Conservation (phyloP, 768 basidiomycete genomes). For the Imleria badia region DNA sequence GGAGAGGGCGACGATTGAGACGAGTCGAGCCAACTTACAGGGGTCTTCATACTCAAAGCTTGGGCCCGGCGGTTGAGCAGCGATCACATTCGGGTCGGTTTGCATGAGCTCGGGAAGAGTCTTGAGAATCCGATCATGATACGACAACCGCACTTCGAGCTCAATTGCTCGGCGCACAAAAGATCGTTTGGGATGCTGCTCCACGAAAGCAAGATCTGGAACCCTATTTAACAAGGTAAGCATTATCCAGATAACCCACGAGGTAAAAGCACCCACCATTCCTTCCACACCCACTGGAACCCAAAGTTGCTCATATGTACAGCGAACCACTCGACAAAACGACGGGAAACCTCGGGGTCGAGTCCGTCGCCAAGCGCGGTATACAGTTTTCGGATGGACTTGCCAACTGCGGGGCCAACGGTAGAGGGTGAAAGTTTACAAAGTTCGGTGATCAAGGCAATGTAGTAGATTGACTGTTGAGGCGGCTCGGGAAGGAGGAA, state of each 20-base stretch:
- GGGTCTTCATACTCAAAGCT: constrained; percentile 83
- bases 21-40: constrained; percentile 40
- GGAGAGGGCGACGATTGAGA: background rate
- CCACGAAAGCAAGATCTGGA: constrained; percentile 71
- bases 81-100: constrained; percentile 58
- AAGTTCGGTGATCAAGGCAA: constrained; percentile 85
- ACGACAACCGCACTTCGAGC: constrained; percentile 87
- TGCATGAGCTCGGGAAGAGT: constrained; percentile 86
- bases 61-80: constrained; percentile 72
- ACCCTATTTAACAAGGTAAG: constrained; percentile 54
- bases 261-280: constrained; percentile 63
- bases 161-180: constrained; percentile 89
- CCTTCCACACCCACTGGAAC: constrained; percentile 99
- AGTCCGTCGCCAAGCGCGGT: constrained; percentile 76
- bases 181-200: constrained; percentile 80
- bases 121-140: constrained; percentile 88
- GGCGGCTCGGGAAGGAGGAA: constrained; percentile 76
- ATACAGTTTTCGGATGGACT: constrained; percentile 89
- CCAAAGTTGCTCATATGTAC: constrained; percentile 97
- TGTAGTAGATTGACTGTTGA: constrained; percentile 82
- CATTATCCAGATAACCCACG: background rate
- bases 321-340: constrained; percentile 94
- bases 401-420: constrained; percentile 94
- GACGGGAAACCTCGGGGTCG: constrained; percentile 77
- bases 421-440: constrained; percentile 93